phyloP scores from a whole-genome alignment of 2,329 filamentous ascomycete genomes.

The Sarocladium strictum region DNA sequence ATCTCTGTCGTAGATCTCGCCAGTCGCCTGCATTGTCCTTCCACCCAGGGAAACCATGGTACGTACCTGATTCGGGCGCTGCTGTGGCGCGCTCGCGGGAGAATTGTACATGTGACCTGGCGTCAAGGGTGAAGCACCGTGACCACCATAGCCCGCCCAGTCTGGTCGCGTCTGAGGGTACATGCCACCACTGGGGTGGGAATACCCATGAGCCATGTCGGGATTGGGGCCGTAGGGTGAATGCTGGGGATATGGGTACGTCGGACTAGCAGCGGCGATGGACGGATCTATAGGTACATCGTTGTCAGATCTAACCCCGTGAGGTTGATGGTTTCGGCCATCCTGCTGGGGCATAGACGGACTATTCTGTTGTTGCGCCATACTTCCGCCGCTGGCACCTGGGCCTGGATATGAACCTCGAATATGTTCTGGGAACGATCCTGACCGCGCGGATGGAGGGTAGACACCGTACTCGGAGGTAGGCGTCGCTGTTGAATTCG shows the following conservation, averaged over 20 bases:
- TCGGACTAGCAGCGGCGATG: slow-evolving; percentile 88
- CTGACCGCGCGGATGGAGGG: slow-evolving; percentile 69
- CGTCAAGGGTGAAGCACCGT: slow-evolving; percentile 41
- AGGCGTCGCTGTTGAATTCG: slow-evolving; percentile 51
- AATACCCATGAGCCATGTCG: slow-evolving; percentile 79
- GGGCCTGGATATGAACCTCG: slow-evolving; percentile 76
- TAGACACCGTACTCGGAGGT: slow-evolving; percentile 85
- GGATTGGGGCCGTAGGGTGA: slow-evolving; percentile 80
- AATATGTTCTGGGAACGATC: slow-evolving; percentile 82
- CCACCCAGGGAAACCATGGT: neutral
- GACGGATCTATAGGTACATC: slow-evolving; percentile 99
- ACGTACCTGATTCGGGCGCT: slow-evolving; percentile 56
- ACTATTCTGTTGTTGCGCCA: slow-evolving; percentile 97
- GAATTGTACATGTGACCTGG: slow-evolving; percentile 51
- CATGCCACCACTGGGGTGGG: slow-evolving; percentile 54
- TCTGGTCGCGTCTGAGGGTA: slow-evolving; percentile 68
- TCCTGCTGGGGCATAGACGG: slow-evolving; percentile 86
- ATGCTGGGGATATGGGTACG: slow-evolving; percentile 74
- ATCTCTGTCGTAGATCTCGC: no score
- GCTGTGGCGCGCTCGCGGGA: slow-evolving; percentile 48
- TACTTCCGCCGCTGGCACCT: slow-evolving; percentile 72
- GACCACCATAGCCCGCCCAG: slow-evolving; percentile 63
- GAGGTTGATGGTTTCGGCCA: slow-evolving; percentile 70
- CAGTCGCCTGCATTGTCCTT: no score
- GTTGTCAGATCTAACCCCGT: slow-evolving; percentile 86